These are phyloP conservation scores for Claviceps humidiphila DNA, from an alignment of 2,329 filamentous ascomycete species.

Conservation along the genomic window DNA sequence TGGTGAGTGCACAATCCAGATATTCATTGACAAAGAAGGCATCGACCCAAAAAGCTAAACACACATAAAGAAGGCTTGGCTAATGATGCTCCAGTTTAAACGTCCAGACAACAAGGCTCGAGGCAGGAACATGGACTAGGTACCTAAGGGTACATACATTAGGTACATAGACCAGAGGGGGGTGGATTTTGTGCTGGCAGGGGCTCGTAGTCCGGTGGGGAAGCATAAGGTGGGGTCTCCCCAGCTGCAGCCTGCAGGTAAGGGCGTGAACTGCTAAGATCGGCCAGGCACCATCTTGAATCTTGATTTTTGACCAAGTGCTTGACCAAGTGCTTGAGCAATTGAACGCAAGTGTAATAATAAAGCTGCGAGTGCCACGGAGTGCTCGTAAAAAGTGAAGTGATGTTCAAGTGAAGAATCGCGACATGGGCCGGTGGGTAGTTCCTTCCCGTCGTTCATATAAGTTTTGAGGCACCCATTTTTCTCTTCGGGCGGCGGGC, in stretches of 20 bases:
- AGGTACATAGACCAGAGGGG: conserved; percentile 3
- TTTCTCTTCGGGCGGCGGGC: neutral
- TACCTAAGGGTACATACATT: too few relatives aligned
- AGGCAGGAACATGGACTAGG: neutral
- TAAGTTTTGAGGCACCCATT: neutral
- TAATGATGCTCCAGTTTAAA: neutral
- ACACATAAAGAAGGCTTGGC: neutral
- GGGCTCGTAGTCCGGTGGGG: conserved; percentile 1
- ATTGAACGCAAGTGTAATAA: neutral
- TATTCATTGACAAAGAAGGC: conserved; percentile 8
- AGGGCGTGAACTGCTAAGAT: conserved; percentile 1
- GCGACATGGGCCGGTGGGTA: neutral
- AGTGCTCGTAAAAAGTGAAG: neutral
- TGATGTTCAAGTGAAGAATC: neutral
- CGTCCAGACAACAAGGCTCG: neutral
- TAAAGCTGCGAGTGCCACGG: neutral
- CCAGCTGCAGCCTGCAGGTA: conserved; percentile 3
- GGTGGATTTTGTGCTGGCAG: neutral
- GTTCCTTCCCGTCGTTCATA: neutral
- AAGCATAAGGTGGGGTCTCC: neutral
- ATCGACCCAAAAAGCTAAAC: neutral
- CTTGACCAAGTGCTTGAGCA: neutral
- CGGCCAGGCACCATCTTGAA: neutral
- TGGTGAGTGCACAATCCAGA: conserved; percentile 7
- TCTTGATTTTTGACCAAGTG: too few relatives aligned